Percentiles rank a stretch among this genome's conserved stretches.
Conservation (phyloP, 1,284 basidiomycete genomes). For the Fistulina hepatica region DNA sequence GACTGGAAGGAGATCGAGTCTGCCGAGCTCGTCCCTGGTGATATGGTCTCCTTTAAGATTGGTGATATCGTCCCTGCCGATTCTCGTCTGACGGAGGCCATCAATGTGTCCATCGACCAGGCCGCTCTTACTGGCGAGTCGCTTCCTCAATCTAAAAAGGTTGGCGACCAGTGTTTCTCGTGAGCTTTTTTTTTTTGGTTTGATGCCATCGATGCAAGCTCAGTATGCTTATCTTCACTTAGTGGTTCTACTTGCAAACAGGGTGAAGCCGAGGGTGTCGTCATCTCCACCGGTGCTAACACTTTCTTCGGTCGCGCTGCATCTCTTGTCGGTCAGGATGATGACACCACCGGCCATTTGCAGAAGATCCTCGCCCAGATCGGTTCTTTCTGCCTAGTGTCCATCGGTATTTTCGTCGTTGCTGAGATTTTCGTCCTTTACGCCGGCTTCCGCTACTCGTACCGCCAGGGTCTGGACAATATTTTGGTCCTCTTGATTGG, state of each 20-base stretch:
- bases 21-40: slow-evolving; percentile 81
- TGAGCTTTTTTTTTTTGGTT: slow-evolving; percentile 31
- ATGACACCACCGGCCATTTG: slow-evolving; percentile 92
- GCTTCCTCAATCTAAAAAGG: slow-evolving; percentile 79
- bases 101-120: slow-evolving; percentile 94
- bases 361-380: slow-evolving; percentile 95
- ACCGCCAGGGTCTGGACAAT: slow-evolving; percentile 91
- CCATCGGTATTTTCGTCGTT: slow-evolving; percentile 85
- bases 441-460: slow-evolving; percentile 76
- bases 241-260: slow-evolving; percentile 93
- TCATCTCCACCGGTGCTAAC: slow-evolving; percentile 90
- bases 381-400: slow-evolving; percentile 87
- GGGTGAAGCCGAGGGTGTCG: slow-evolving; percentile 92
- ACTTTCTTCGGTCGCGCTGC: slow-evolving; percentile 93
- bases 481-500: slow-evolving; percentile 95
- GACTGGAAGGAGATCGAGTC: slow-evolving; percentile 84
- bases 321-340: slow-evolving; percentile 86
- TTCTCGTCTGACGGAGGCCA: slow-evolving; percentile 85
- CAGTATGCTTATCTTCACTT: slow-evolving; percentile 8
- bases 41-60: slow-evolving; percentile 92
- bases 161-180: slow-evolving; percentile 91
- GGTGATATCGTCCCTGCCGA: slow-evolving; percentile 94
- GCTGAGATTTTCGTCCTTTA: slow-evolving; percentile 84
- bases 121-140: slow-evolving; percentile 93
- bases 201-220: slow-evolving; percentile 8